A percentile compares a stretch with the other conserved stretches of the same genome.
Evolutionary conservation across 352 stramenopile genomes (phyloP).

Genomic region (Phytophthora meadii): DNA sequence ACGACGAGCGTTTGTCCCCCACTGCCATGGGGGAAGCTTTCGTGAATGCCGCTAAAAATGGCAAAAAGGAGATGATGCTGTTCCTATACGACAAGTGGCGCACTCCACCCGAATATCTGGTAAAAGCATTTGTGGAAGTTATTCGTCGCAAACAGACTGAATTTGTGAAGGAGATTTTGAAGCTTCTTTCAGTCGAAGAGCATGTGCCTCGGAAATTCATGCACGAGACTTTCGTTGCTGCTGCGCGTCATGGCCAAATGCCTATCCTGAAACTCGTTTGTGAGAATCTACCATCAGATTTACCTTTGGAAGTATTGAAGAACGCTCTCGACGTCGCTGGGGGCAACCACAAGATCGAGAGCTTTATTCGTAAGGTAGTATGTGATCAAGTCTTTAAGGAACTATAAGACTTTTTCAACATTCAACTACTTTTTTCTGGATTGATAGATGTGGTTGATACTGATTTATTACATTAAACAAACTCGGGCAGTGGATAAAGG

Average conservation of each 20-base stretch:
- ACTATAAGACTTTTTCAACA: too few species aligned
- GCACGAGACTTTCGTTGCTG: constrained; percentile 7
- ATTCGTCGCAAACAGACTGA: not conserved
- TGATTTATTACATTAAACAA: too few species aligned
- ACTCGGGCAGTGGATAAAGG: too few species aligned
- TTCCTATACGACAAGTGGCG: not conserved
- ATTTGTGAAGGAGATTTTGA: not conserved
- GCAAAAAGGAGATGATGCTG: not conserved
- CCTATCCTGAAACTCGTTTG: not conserved
- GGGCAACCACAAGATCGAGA: constrained; percentile 3
- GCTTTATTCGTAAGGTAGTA: not conserved
- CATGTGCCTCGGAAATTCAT: not conserved
- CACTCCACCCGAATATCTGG: not conserved
- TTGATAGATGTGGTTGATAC: too few species aligned
- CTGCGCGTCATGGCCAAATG: constrained; percentile 2
- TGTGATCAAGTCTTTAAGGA: constrained; percentile 1
- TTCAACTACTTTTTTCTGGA: too few species aligned
- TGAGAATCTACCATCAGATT: not conserved
- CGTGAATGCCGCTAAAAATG: not conserved
- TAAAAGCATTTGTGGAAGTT: constrained; percentile 2
- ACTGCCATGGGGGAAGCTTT: not conserved
- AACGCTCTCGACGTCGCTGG: not conserved
- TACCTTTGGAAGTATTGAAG: constrained; percentile 5
- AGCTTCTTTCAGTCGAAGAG: constrained; percentile 2
- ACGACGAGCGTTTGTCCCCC: not conserved